These are phyloP conservation scores for Cryptomeria japonica DNA, from an alignment of 75 land plant genomes.

Conservation along the genomic window DNA sequence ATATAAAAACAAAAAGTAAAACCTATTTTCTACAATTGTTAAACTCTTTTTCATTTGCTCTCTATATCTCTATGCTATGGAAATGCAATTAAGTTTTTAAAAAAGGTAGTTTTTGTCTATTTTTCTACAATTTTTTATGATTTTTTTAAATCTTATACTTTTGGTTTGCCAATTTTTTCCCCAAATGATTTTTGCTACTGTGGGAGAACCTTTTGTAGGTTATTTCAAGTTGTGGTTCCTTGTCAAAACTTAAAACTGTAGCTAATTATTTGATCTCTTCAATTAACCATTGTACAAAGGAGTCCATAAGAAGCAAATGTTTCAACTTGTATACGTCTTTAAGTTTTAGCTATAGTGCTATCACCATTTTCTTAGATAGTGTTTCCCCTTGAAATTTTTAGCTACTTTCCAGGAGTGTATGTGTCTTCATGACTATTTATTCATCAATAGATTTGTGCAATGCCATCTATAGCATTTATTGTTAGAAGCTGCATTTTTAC, in stretches of 20 bases:
- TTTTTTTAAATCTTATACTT: no score
- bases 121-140: no score
- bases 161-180: no score
- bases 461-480: neutral
- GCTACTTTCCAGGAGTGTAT: neutral
- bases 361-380: neutral
- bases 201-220: neutral
- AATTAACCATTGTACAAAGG: neutral
- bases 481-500: no score
- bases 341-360: neutral
- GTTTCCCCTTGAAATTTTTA: neutral
- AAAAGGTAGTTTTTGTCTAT: no score
- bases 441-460: neutral
- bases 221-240: neutral
- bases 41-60: no score
- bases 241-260: neutral
- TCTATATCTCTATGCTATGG: no score
- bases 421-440: neutral
- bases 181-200: no score
- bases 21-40: no score
- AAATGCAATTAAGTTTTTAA: no score
- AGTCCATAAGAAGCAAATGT: neutral
- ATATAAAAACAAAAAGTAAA: no score
- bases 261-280: neutral
- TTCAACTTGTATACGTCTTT: neutral